phyloP scores from a whole-genome alignment of 192 early-diverging fungal genomes.

The Rhizophagus prolifer region DNA sequence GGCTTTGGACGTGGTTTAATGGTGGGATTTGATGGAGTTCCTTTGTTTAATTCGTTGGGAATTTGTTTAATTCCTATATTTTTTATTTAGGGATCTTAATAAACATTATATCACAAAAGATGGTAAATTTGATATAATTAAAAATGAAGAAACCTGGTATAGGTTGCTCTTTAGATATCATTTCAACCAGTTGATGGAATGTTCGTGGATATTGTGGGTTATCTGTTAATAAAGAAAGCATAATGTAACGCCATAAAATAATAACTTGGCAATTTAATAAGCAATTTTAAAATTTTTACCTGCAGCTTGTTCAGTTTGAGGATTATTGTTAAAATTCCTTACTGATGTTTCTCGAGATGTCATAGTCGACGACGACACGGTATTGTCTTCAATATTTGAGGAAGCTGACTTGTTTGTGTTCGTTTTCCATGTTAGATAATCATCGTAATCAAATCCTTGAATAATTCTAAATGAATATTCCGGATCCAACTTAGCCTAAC shows the following conservation, averaged over 20 bases:
- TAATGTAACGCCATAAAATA: neutral
- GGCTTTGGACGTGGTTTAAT: slow-evolving; percentile 26
- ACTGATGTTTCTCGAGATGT: neutral
- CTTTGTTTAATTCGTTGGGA: slow-evolving; percentile 41
- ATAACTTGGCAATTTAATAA: neutral
- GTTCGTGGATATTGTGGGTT: slow-evolving; percentile 31
- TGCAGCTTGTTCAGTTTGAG: neutral
- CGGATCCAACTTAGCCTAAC: neutral
- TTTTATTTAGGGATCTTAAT: neutral
- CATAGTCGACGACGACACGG: neutral
- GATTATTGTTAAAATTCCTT: neutral
- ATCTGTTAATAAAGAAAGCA: neutral
- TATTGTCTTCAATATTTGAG: neutral
- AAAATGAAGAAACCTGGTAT: slow-evolving; percentile 36
- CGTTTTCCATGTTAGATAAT: slow-evolving; percentile 38
- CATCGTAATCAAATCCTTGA: slow-evolving; percentile 34
- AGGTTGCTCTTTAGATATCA: slow-evolving; percentile 40
- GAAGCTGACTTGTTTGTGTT: neutral
- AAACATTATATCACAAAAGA: neutral
- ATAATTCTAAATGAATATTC: slow-evolving; percentile 33
- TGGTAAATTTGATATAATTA: neutral
- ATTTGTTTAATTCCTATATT: slow-evolving; percentile 41
- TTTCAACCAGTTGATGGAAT: slow-evolving; percentile 44
- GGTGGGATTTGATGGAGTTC: slow-evolving; percentile 35
- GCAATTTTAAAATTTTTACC: neutral